Percentiles rank a stretch among this genome's conserved stretches.
These are phyloP conservation scores for Russula vinacea DNA, from an alignment of 768 basidiomycete genomes.

Conservation along the genomic window DNA sequence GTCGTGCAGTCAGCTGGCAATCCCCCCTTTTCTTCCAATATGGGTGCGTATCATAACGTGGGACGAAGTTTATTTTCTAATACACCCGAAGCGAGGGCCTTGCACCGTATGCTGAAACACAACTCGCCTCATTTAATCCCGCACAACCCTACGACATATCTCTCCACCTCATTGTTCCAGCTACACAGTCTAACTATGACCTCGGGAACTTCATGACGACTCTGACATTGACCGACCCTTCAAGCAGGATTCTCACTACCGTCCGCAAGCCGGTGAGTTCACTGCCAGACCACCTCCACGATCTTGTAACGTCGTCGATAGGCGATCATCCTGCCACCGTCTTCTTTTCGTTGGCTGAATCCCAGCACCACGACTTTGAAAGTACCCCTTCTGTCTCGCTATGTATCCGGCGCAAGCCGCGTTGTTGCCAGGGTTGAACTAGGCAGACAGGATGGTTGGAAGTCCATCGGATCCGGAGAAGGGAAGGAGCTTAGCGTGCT, in stretches of 20 bases:
- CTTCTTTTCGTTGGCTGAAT: conserved; percentile 39
- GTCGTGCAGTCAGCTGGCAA: conserved; percentile 67
- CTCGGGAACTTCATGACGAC: conserved; percentile 85
- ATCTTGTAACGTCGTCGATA: conserved; percentile 33
- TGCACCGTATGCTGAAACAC: conserved; percentile 58
- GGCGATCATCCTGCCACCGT: conserved; percentile 57
- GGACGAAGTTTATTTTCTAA: conserved; percentile 4
- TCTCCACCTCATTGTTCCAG: conserved; percentile 62
- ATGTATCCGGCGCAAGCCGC: conserved; percentile 46
- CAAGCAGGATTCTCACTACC: conserved; percentile 60
- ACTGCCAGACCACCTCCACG: background rate
- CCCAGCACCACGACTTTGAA: conserved; percentile 47
- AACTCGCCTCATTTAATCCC: conserved; percentile 50
- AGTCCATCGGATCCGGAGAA: conserved; percentile 59
- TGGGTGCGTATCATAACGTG: conserved; percentile 50
- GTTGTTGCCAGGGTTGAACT: conserved; percentile 63
- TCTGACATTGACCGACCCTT: conserved; percentile 54
- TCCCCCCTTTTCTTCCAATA: conserved; percentile 71
- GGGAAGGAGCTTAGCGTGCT: conserved; percentile 70
- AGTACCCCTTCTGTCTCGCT: conserved; percentile 57
- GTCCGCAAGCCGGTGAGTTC: conserved; percentile 64
- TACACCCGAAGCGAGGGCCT: conserved; percentile 51
- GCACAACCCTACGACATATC: conserved; percentile 75
- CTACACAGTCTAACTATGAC: conserved; percentile 60
- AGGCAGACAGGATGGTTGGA: conserved; percentile 75